A percentile compares a stretch with the other conserved stretches of the same genome.
Conservation (phyloP, 441 rosid genomes). For the Raphanus hybrid region DNA sequence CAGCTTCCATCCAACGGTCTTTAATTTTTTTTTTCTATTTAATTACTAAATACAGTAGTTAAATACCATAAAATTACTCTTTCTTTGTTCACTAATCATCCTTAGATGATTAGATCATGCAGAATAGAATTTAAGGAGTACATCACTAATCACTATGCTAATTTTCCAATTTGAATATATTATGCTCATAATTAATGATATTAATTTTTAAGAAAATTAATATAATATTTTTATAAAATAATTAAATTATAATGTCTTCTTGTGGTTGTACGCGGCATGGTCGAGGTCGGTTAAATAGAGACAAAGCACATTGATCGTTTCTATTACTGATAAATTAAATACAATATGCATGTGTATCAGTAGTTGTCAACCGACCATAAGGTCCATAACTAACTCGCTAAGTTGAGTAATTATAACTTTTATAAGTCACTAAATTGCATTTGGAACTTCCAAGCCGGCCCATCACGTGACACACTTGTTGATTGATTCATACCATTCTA, state of each 20-base stretch:
- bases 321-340: not conserved
- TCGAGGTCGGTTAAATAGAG: constrained; percentile 35
- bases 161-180: not conserved
- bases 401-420: constrained; percentile 21
- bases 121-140: not conserved
- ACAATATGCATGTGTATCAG: constrained; percentile 13
- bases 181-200: not conserved
- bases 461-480: constrained; percentile 32
- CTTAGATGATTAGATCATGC: constrained; percentile 1
- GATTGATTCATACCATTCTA: constrained; percentile 14
- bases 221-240: no score
- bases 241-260: not conserved
- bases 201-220: not conserved
- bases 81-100: constrained; percentile 10
- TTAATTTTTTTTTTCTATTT: not conserved
- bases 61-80: constrained; percentile 15
- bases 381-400: constrained; percentile 34
- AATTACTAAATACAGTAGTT: not conserved
- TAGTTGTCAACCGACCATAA: constrained; percentile 35
- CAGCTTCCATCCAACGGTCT: constrained; percentile 37
- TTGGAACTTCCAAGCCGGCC: constrained; percentile 32
- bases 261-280: constrained; percentile 23
- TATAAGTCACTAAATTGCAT: not conserved
- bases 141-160: not conserved
- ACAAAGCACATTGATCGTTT: constrained; percentile 26